Conservation (phyloP, 2,329 filamentous ascomycete genomes). For the Talaromyces funiculosus region DNA sequence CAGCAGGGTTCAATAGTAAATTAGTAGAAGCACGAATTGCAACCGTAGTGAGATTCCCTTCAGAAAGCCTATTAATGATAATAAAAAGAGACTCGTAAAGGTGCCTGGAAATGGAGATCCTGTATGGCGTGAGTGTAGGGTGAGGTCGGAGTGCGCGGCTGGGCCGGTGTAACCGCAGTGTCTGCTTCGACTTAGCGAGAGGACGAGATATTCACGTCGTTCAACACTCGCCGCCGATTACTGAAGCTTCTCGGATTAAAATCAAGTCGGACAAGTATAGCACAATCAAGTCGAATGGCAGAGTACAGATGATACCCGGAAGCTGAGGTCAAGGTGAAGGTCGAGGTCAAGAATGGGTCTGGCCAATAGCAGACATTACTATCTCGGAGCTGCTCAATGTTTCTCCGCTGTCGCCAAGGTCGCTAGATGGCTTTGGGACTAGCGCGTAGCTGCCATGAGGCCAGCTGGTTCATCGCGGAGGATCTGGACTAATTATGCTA, state of each 20-base stretch:
- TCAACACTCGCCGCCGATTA: too few relatives aligned
- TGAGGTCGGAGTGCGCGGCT: neutral
- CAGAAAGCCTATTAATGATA: neutral
- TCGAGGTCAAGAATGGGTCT: neutral
- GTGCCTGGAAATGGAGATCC: neutral
- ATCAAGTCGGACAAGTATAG: neutral
- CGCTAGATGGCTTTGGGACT: neutral
- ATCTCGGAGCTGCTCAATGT: conserved; percentile 22
- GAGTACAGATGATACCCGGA: neutral
- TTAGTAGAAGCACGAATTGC: neutral
- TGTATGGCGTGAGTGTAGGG: neutral
- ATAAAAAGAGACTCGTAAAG: neutral
- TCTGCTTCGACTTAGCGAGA: neutral
- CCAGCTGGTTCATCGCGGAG: conserved; percentile 15
- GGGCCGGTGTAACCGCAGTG: neutral
- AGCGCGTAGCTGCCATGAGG: conserved; percentile 12
- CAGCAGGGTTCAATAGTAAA: conserved; percentile 16
- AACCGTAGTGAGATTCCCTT: neutral
- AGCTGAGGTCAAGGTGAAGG: neutral
- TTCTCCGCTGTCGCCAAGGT: conserved; percentile 15
- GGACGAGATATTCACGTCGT: neutral
- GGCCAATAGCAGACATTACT: neutral
- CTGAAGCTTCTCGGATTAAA: neutral
- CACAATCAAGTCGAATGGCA: neutral
- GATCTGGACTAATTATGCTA: neutral